Conservation (phyloP, 192 early-diverging fungal genomes). For the Coemansia aciculifera region DNA sequence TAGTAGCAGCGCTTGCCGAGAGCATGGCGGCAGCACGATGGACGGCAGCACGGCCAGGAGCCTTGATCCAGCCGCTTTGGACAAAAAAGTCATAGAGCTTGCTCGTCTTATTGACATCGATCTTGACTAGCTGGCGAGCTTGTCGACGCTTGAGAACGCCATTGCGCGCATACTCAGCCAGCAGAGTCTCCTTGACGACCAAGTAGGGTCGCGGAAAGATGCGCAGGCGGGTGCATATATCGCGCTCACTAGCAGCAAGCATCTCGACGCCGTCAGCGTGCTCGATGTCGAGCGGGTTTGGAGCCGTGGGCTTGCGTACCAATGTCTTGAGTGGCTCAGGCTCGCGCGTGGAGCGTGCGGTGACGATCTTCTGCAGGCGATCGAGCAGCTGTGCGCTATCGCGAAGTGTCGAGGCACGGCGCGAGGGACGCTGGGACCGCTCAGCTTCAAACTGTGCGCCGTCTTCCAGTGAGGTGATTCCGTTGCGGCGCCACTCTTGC, state of each 20-base stretch:
- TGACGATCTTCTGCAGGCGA: constrained; percentile 42
- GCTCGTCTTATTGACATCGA: constrained; percentile 88
- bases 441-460: constrained; percentile 76
- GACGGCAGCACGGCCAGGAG: constrained; percentile 21
- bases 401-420: constrained; percentile 45
- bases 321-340: constrained; percentile 11
- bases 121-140: constrained; percentile 84
- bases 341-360: constrained; percentile 22
- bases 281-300: constrained; percentile 70
- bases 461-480: constrained; percentile 74
- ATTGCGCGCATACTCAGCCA: constrained; percentile 78
- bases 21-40: constrained; percentile 9
- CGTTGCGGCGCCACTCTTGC: constrained; percentile 88
- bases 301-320: constrained; percentile 21
- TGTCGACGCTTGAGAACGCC: constrained; percentile 73
- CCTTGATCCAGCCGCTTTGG: constrained; percentile 88
- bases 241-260: constrained; percentile 74
- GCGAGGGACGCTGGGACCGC: constrained; percentile 56
- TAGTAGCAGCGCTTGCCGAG: neutral
- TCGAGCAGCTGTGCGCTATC: constrained; percentile 53
- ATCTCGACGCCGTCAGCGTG: constrained; percentile 86
- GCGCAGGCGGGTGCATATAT: constrained; percentile 78
- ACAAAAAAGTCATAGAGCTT: constrained; percentile 93
- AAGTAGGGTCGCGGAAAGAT: constrained; percentile 89
- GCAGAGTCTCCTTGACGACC: constrained; percentile 87